Evolutionary conservation across 2,329 filamentous ascomycete species (phyloP).

Genomic region (Fusarium pseudograminearum): DNA sequence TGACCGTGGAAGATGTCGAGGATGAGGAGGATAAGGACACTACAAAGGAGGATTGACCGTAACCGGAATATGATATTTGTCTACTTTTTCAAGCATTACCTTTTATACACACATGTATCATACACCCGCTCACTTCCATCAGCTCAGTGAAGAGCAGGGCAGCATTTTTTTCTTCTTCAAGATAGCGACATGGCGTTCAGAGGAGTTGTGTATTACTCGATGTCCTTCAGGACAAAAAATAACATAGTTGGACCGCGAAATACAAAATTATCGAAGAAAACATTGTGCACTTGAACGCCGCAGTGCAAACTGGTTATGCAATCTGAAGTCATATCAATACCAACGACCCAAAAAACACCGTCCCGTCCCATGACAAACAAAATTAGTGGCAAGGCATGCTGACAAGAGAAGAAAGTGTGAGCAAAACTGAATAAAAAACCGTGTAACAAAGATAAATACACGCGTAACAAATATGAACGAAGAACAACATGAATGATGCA

Average conservation of each 20-base stretch:
- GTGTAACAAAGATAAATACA: slow-evolving; percentile 1
- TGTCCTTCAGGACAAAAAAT: not conserved
- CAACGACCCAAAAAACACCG: slow-evolving; percentile 26
- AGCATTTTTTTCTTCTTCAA: slow-evolving; percentile 15
- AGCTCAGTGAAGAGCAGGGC: slow-evolving; percentile 13
- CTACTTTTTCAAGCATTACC: not conserved
- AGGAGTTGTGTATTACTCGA: slow-evolving; percentile 19
- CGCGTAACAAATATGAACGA: slow-evolving; percentile 2
- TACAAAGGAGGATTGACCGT: slow-evolving; percentile 24
- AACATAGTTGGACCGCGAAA: slow-evolving; percentile 4
- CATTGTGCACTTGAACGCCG: slow-evolving; percentile 22
- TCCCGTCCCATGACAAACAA: slow-evolving; percentile 28
- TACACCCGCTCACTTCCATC: not conserved
- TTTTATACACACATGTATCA: not conserved
- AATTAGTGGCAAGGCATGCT: slow-evolving; percentile 9
- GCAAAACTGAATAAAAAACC: slow-evolving; percentile 1
- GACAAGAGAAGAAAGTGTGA: slow-evolving; percentile 14
- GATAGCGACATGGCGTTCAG: slow-evolving; percentile 29
- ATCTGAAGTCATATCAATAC: slow-evolving; percentile 13
- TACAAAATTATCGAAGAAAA: slow-evolving; percentile 16
- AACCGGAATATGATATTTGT: slow-evolving; percentile 1
- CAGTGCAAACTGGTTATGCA: slow-evolving; percentile 20
- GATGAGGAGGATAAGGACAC: slow-evolving; percentile 27
- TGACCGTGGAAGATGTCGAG: slow-evolving; percentile 54
- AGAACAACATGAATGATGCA: slow-evolving; percentile 8